Evolutionary conservation across 2,329 filamentous ascomycete genomes (phyloP).

Genomic region (Trichoderma sp.): DNA sequence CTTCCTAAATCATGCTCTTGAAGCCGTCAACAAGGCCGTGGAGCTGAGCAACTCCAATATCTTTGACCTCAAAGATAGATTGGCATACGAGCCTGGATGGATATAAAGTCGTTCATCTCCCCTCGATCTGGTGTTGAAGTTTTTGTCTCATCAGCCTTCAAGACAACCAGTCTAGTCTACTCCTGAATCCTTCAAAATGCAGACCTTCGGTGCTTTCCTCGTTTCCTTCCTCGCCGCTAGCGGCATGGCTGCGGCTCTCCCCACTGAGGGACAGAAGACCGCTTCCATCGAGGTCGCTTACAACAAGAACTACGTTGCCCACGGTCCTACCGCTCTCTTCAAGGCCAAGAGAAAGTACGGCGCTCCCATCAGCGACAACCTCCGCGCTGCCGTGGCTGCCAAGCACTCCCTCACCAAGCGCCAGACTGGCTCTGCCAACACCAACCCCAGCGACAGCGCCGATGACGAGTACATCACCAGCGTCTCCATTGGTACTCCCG

Average conservation of each 20-base stretch:
- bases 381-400: constrained; percentile 11
- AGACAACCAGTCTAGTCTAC: constrained; percentile 3
- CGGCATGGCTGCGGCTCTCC: constrained; percentile 20
- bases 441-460: constrained; percentile 13
- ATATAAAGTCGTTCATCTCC: constrained; percentile 13
- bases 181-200: constrained; percentile 20
- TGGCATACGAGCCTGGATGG: background rate
- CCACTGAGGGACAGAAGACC: constrained; percentile 14
- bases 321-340: constrained; percentile 22
- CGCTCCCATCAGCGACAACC: constrained; percentile 18
- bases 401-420: constrained; percentile 1
- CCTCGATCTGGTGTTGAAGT: background rate
- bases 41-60: background rate
- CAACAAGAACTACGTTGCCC: constrained; percentile 18
- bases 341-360: constrained; percentile 23
- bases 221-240: constrained; percentile 23
- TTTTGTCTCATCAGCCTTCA: constrained; percentile 11
- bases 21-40: background rate
- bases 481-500: constrained; percentile 24
- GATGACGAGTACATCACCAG: constrained; percentile 22
- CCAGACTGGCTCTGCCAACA: constrained; percentile 21
- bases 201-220: constrained; percentile 24
- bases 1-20: constrained; percentile 18
- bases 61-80: background rate
- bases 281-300: constrained; percentile 13